These are phyloP conservation scores for Coelastrella sp. DNA, from an alignment of 139 green algal genomes.

Conservation along the genomic window DNA sequence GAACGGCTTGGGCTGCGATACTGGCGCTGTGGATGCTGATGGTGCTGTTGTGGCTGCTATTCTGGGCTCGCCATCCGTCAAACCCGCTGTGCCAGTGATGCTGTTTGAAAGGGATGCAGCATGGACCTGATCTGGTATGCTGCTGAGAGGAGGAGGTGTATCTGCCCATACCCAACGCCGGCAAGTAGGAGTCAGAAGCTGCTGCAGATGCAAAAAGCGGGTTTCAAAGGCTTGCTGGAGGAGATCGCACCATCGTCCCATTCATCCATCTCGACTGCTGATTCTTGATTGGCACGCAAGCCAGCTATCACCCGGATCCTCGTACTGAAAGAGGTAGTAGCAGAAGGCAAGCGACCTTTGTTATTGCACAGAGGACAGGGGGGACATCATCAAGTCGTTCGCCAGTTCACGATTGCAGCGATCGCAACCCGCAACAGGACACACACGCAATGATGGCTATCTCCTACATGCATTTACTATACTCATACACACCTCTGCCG, in stretches of 20 bases:
- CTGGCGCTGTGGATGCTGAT: not conserved
- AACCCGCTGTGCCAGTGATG: slow-evolving; percentile 27
- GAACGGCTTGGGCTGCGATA: slow-evolving; percentile 19
- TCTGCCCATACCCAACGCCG: slow-evolving; percentile 39
- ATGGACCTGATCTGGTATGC: slow-evolving; percentile 59
- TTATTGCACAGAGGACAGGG: not conserved
- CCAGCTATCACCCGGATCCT: not conserved
- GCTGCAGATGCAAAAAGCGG: not conserved
- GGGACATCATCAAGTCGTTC: too few species aligned
- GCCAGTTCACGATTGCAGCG: too few species aligned
- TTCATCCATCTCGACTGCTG: not conserved
- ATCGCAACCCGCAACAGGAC: too few species aligned
- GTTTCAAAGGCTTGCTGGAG: too few species aligned
- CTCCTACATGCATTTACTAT: too few species aligned
- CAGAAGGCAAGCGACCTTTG: not conserved
- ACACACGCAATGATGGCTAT: too few species aligned
- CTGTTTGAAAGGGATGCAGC: slow-evolving; percentile 45
- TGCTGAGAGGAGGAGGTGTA: slow-evolving; percentile 60
- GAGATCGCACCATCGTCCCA: slow-evolving; percentile 37
- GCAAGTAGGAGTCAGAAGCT: not conserved
- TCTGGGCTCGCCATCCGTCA: slow-evolving; percentile 1
- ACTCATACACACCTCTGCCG: too few species aligned
- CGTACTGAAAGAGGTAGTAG: not conserved
- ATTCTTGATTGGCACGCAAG: not conserved
- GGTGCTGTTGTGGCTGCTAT: slow-evolving; percentile 1